Evolutionary conservation across 2,329 filamentous ascomycete genomes (phyloP).

Genomic region (Trichoderma endophyticum): DNA sequence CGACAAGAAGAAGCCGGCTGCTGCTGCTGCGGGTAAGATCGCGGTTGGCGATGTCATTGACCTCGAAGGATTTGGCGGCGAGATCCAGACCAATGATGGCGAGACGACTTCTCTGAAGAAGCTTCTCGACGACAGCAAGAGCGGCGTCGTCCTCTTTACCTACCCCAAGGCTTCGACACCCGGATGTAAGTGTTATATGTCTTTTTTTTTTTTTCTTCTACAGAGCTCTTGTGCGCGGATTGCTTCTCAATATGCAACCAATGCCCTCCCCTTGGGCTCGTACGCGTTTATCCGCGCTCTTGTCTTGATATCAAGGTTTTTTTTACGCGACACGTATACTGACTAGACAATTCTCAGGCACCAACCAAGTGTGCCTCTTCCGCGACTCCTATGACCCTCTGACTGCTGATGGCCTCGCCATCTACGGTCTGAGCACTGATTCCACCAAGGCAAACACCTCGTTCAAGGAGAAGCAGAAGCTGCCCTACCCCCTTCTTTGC

Average conservation of each 20-base stretch:
- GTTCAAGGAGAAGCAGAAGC: slow-evolving; percentile 87
- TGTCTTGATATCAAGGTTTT: background rate
- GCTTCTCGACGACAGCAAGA: slow-evolving; percentile 78
- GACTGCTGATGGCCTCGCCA: slow-evolving; percentile 73
- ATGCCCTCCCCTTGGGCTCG: background rate
- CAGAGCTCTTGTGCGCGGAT: background rate
- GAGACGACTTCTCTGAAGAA: slow-evolving; percentile 73
- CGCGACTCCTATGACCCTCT: slow-evolving; percentile 77
- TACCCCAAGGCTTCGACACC: slow-evolving; percentile 94
- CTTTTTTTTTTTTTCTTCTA: background rate
- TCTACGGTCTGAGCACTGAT: slow-evolving; percentile 88
- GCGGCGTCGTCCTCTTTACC: slow-evolving; percentile 87
- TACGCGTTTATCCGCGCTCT: slow-evolving; percentile 6
- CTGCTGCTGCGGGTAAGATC: slow-evolving; percentile 40
- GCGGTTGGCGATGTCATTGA: slow-evolving; percentile 54
- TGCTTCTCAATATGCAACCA: background rate
- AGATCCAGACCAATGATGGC: slow-evolving; percentile 84
- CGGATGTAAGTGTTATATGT: slow-evolving; percentile 65
- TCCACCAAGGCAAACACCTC: slow-evolving; percentile 86
- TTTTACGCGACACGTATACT: slow-evolving; percentile 10
- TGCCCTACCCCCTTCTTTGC: slow-evolving; percentile 85
- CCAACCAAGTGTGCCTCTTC: slow-evolving; percentile 89
- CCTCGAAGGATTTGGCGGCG: slow-evolving; percentile 61
- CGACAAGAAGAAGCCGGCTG: slow-evolving; percentile 32
- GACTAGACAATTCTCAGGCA: slow-evolving; percentile 58